phyloP scores from a whole-genome alignment of 2,329 filamentous ascomycete genomes.

The Coniella lustricola region DNA sequence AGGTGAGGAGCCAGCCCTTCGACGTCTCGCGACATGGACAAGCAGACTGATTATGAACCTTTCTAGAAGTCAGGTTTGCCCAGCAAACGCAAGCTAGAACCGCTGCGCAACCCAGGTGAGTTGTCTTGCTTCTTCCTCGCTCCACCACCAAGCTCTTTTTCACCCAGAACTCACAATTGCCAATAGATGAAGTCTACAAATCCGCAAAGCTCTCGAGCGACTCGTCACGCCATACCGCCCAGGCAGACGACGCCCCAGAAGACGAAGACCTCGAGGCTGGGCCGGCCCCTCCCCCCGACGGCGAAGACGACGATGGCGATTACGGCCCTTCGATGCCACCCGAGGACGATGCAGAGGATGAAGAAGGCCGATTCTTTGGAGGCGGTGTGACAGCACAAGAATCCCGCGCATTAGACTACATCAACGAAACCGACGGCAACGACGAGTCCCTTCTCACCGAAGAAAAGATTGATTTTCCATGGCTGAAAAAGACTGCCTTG shows the following conservation, averaged over 20 bases:
- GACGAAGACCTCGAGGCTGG: slow-evolving; percentile 39
- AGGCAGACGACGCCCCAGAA: slow-evolving; percentile 36
- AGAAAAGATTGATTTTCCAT: slow-evolving; percentile 75
- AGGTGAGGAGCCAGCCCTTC: slow-evolving; percentile 30
- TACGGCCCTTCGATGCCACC: slow-evolving; percentile 40
- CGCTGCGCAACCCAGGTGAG: slow-evolving; percentile 56
- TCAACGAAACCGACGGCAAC: slow-evolving; percentile 56
- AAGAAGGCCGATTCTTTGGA: slow-evolving; percentile 93
- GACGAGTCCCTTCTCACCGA: slow-evolving; percentile 33
- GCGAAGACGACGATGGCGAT: slow-evolving; percentile 42
- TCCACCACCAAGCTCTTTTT: background rate
- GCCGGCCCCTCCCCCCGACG: slow-evolving; percentile 41
- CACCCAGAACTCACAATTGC: background rate
- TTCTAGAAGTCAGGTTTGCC: slow-evolving; percentile 36
- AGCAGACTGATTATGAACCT: slow-evolving; percentile 10
- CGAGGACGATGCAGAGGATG: slow-evolving; percentile 55
- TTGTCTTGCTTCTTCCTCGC: background rate
- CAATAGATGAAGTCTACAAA: slow-evolving; percentile 56
- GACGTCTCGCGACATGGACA: slow-evolving; percentile 6
- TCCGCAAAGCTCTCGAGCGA: slow-evolving; percentile 46
- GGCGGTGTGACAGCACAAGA: slow-evolving; percentile 79
- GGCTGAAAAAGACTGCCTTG: slow-evolving; percentile 74
- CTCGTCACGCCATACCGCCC: slow-evolving; percentile 34
- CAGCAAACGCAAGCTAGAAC: slow-evolving; percentile 58
- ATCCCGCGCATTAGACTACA: slow-evolving; percentile 77